Percentiles rank a stretch among this genome's conserved stretches.
Conservation (phyloP, 352 stramenopile species). For the Peronospora destructor region DNA sequence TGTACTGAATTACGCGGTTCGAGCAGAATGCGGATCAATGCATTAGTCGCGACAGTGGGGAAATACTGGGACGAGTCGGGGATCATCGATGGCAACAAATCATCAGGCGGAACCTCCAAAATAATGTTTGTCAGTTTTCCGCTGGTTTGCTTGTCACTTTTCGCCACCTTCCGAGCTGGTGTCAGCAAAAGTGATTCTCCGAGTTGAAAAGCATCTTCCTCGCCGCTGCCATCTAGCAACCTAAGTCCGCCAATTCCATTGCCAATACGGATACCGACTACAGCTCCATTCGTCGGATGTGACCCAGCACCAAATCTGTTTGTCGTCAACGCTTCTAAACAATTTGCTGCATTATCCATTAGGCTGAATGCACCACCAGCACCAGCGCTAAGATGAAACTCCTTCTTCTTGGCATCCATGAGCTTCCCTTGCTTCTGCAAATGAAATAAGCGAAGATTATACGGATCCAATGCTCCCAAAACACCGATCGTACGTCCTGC, state of each 20-base stretch:
- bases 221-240: constrained; percentile 28
- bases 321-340: constrained; percentile 5
- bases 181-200: constrained; percentile 43
- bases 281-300: constrained; percentile 9
- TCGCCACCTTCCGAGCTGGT: constrained; percentile 43
- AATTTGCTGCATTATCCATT: constrained; percentile 14
- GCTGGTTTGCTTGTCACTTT: constrained; percentile 72
- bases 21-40: constrained; percentile 96
- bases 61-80: constrained; percentile 92
- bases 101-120: constrained; percentile 58
- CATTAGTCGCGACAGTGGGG: constrained; percentile 93
- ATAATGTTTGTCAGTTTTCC: constrained; percentile 55
- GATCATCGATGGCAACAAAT: constrained; percentile 79
- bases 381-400: constrained; percentile 49
- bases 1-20: constrained; percentile 94
- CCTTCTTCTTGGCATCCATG: constrained; percentile 59
- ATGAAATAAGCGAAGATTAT: constrained; percentile 80
- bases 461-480: constrained; percentile 76
- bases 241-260: constrained; percentile 24
- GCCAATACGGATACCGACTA: constrained; percentile 36
- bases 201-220: constrained; percentile 44
- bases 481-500: constrained; percentile 73
- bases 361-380: constrained; percentile 27
- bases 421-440: constrained; percentile 75
- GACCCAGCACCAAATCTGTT: constrained; percentile 15